A percentile compares a stretch with the other conserved stretches of the same genome.
These are phyloP conservation scores for Backusella australiensis DNA, from an alignment of 192 early-diverging fungal species.

Conservation along the genomic window DNA sequence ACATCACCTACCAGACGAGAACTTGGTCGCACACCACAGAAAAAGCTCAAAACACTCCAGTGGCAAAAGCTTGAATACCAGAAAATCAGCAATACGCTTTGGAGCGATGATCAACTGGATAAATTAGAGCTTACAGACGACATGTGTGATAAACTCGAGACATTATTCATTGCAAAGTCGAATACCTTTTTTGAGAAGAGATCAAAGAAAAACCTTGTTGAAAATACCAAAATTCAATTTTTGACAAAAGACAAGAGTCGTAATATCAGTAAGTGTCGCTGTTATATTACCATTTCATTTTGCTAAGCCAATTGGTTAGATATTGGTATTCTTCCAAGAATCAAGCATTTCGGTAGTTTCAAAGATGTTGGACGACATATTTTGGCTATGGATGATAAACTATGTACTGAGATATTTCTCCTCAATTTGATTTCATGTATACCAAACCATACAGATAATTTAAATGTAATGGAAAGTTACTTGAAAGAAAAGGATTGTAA, in stretches of 20 bases:
- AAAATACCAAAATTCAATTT: conserved; percentile 58
- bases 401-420: conserved; percentile 62
- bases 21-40: not conserved
- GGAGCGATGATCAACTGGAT: not conserved
- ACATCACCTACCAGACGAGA: not conserved
- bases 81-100: not conserved
- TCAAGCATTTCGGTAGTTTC: conserved; percentile 43
- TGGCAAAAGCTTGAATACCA: conserved; percentile 2
- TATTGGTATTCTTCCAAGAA: conserved; percentile 28
- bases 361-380: conserved; percentile 64
- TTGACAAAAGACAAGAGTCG: conserved; percentile 64
- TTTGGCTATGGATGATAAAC: conserved; percentile 61
- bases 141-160: conserved; percentile 60
- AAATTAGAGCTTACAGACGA: conserved; percentile 28
- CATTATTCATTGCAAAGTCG: conserved; percentile 66
- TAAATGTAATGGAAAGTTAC: conserved; percentile 25
- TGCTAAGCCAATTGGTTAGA: not conserved
- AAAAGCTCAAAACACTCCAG: not conserved
- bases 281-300: not conserved
- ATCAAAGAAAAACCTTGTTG: conserved; percentile 30
- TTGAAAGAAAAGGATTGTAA: conserved; percentile 48
- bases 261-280: conserved; percentile 41
- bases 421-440: conserved; percentile 65
- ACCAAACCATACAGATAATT: conserved; percentile 61
- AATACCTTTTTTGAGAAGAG: conserved; percentile 39